Conservation (phyloP, 768 basidiomycete genomes). For the Mycena kentingensis region DNA sequence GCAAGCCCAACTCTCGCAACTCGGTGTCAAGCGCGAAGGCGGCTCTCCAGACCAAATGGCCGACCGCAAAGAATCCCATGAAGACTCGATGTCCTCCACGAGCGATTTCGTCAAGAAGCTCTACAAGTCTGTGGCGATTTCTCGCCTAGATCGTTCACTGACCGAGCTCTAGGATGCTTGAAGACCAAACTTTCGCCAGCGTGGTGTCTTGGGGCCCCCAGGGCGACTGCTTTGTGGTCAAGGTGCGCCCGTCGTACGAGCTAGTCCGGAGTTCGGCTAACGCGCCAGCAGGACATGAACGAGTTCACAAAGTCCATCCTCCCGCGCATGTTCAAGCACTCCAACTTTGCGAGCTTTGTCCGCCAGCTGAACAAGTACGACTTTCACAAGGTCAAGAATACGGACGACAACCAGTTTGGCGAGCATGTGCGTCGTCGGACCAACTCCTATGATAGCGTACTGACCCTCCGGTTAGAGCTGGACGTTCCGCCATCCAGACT, state of each 20-base stretch:
- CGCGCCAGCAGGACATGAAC: conserved; percentile 70
- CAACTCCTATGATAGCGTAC: neutral
- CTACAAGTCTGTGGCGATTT: conserved; percentile 66
- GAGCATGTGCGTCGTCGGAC: conserved; percentile 49
- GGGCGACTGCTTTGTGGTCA: conserved; percentile 91
- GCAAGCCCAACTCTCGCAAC: conserved; percentile 15
- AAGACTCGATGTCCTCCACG: conserved; percentile 84
- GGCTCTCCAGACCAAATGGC: conserved; percentile 19
- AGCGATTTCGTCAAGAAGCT: conserved; percentile 94
- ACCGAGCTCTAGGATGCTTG: conserved; percentile 71
- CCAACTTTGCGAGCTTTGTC: conserved; percentile 91
- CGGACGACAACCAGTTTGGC: conserved; percentile 73
- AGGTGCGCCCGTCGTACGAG: conserved; percentile 40
- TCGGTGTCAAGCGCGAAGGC: conserved; percentile 23
- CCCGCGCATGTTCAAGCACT: conserved; percentile 93
- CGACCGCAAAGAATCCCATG: conserved; percentile 31
- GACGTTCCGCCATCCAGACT: conserved; percentile 64
- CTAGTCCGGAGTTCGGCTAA: conserved; percentile 6
- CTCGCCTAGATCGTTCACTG: conserved; percentile 2
- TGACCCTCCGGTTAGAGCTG: conserved; percentile 40
- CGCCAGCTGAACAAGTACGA: conserved; percentile 96
- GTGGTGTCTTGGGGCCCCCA: conserved; percentile 83
- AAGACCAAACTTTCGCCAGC: conserved; percentile 69
- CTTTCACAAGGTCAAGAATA: conserved; percentile 94
- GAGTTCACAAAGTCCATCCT: conserved; percentile 91